Base-by-base conservation (phyloP, 352 stramenopile genomes). In the Phytopythium sindhum region DNA sequence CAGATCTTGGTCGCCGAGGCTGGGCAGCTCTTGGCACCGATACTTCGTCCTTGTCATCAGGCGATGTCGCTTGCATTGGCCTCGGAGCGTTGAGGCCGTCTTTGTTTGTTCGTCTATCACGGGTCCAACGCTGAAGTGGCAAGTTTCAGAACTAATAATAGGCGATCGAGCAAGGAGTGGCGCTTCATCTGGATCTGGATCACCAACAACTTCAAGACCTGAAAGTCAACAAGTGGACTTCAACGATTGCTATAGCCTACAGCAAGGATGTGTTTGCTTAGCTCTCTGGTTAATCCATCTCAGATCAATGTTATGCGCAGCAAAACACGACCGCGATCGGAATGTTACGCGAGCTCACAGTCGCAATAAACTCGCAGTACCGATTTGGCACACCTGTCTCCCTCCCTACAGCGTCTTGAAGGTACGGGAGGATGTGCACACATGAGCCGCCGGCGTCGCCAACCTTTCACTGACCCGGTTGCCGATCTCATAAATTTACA, bases 401-500 rank as follows among this genome's bases (percentile, higher is more conserved):
- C 17, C 51, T 39, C 2, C 28, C 10, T 5, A 44, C 28, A 9
- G 4, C 21, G 31, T 10, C 12, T 42, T 19, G 48, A 28, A 11
- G 17, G 14, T 64, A 50, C 47, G 21, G n/a, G 19, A 50, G 11
- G 28, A 28, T 60, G 42, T 35, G 12, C 41, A 57, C 50, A 14
- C 9, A 55, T 6, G 47, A 8, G 10, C 14, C 2, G 0, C n/a
- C 47, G 4, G 23, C 6, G 3, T 53, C 9, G 45, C 0, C 2
- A 31, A 4, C 4, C 0, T 52, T 10, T 19, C 19, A 10, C 3
- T 52, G 24, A 29, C 17, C 3, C 14, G 17, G 23, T 10, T 48
- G 15, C 21, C 55, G 41, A 63, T 65, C 41, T 65, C 59, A 60
- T 80, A 80, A 24, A 78, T 60, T 64, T 74, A 78, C 15, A 80